Base-by-base conservation (phyloP, 805 yeast genomes). In the Wickerhamiella siamensis region DNA sequence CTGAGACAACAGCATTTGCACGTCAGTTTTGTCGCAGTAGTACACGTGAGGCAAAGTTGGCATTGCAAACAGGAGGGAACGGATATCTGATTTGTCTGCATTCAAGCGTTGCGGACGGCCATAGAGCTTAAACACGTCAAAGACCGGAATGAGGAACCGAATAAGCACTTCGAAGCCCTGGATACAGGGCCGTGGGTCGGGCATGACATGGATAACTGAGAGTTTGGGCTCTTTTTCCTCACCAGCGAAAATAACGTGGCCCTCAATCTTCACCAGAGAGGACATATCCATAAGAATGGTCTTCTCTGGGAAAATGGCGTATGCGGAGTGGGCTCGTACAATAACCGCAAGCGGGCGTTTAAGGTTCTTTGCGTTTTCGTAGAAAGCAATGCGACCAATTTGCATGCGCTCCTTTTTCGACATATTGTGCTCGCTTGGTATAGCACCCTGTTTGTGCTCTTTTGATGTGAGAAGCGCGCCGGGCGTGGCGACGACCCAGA, bases 271-370 rank as follows among this genome's bases (percentile, higher is more conserved):
- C 56, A 88, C 71, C 72, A 91, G 76, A 2, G 96, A 83, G 41
- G 88, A 77, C 46, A 77, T 77, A 61, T 88, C 94, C 47, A 91
- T 81, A 47, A 88, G 72, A 47, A 74, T 65, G 20, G 79, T 77
- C 38, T 86, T 71, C 54, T 83, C 86, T 10, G 98, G 98, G 60
- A 84, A 91, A n/a, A 87, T 77, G 0, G 98, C 96, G 49, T 80
- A 79, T 17, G 83, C 77, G 5, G 84, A 74, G 39, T 71, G 62
- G 1, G 91, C 88, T 34, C 68, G 67, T 4, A 73, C 66, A 27
- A 87, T 75, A 14, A 78, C 75, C 0, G 96, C 96, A 77, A 91
- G 74, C 14, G 87, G 77, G 44, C 69, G 64, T 58, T 79, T 79
- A 31, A 63, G 64, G 50, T 75, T 75, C 55, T 80, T 82, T 43